These are phyloP conservation scores for Spergularia azorica DNA, from an alignment of 179 eudicot species.

Conservation along the genomic window DNA sequence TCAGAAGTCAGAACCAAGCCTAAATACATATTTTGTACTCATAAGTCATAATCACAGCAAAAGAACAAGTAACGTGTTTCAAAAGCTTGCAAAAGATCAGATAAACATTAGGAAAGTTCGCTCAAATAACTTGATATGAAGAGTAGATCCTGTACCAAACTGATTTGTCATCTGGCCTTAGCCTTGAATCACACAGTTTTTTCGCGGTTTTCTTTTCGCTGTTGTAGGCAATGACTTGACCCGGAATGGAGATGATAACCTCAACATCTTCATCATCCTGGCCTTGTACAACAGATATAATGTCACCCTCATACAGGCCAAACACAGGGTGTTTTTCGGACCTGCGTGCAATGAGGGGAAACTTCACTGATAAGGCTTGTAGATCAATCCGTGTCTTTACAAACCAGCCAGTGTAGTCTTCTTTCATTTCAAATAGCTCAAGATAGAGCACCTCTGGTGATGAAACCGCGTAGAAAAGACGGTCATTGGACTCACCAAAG, in stretches of 20 bases:
- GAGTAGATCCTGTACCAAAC: constrained; percentile 34
- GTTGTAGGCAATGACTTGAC: constrained; percentile 32
- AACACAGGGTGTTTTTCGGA: constrained; percentile 24
- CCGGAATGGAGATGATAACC: constrained; percentile 29
- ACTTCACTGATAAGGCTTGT: constrained; percentile 17
- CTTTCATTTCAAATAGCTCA: constrained; percentile 32
- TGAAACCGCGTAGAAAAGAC: constrained; percentile 21
- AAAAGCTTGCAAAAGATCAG: neutral
- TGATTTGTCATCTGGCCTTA: constrained; percentile 22
- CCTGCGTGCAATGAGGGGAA: constrained; percentile 30
- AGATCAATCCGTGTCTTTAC: constrained; percentile 22
- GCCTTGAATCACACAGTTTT: constrained; percentile 19
- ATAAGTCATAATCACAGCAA: neutral
- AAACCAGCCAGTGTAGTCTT: constrained; percentile 31
- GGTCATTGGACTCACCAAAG: constrained; percentile 30
- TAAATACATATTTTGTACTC: neutral
- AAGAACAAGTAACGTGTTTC: neutral
- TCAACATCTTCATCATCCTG: constrained; percentile 26
- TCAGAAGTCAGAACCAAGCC: no score
- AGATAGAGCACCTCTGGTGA: constrained; percentile 17
- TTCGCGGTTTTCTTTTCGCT: constrained; percentile 14
- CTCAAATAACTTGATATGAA: constrained; percentile 24
- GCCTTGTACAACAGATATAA: constrained; percentile 20
- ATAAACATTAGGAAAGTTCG: neutral
- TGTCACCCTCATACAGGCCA: constrained; percentile 30